Evolutionary conservation across 2,329 filamentous ascomycete genomes (phyloP), one percentile per base, ranked within the genome.

Genomic region (Helotiales sp.): DNA sequence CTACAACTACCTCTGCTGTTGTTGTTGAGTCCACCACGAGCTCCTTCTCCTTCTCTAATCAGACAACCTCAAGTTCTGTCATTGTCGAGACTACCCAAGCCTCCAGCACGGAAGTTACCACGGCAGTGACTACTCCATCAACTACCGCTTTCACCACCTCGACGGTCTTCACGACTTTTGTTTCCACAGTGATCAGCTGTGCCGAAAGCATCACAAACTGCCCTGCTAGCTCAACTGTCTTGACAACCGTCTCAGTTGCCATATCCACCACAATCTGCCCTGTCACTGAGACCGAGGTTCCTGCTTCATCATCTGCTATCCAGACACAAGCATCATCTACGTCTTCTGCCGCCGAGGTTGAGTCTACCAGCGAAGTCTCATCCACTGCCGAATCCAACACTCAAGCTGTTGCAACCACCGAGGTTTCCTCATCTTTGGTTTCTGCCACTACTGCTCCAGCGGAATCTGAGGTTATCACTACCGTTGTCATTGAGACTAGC

Each of bases 111-210:
- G n/a, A n/a, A n/a, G 40, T 44, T 44, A 25, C 40, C 19, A 13
- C 46, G 29, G 25, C 42, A 47, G 42, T 19, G 12, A 30, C 27
- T 3, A 52, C 49, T 29, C 49, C 31, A 29, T 52, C 59, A 6
- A 49, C 38, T 44, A 30, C 52, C 38, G 30, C 24, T 50, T 50
- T 56, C 50, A 63, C 61, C 17, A 64, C 61, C 59, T 79, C 78
- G 1, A 81, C 80, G 40, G 70, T 83, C 69, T 81, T 75, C 75
- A 77, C 76, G 59, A 83, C 81, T 47, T 69, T 71, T 2, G 69
- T 77, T 60, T 74, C 74, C 59, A 83, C 81, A 55, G 73, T 83
- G 70, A 82, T 76, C 58, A 77, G 75, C 67, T 81, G 79, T 63
- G 76, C 69, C n/a, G 63, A 74, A 29, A 46, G 73, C 52, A 70